phyloP scores from a whole-genome alignment of 2,329 filamentous ascomycete genomes.

The Fonsecaea monophora region DNA sequence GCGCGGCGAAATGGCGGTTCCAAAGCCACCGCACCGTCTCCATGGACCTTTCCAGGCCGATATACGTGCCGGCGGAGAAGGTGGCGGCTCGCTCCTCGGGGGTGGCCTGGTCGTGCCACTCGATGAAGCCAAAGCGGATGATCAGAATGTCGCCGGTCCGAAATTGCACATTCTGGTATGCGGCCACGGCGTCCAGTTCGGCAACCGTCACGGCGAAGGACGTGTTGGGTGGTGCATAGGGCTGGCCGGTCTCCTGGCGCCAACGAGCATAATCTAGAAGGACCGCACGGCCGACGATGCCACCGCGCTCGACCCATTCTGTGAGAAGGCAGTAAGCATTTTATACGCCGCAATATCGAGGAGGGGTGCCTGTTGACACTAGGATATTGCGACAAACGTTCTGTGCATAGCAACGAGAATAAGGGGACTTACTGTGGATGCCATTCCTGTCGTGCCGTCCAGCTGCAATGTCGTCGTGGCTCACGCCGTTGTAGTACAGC shows the following conservation, averaged over 20 bases:
- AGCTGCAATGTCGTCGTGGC: neutral
- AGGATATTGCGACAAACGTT: too few species aligned
- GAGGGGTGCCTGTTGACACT: too few species aligned
- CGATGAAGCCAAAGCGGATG: constrained; percentile 36
- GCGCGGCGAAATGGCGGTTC: constrained; percentile 44
- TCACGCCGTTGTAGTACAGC: constrained; percentile 9
- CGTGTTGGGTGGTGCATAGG: constrained; percentile 47
- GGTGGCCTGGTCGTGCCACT: constrained; percentile 1
- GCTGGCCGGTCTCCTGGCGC: constrained; percentile 46
- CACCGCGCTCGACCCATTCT: constrained; percentile 50
- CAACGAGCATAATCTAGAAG: constrained; percentile 54
- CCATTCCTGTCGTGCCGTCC: neutral
- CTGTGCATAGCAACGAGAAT: too few species aligned
- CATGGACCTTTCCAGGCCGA: constrained; percentile 43
- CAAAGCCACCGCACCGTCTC: constrained; percentile 43
- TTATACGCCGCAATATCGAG: too few species aligned
- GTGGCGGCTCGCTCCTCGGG: neutral
- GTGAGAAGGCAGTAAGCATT: neutral
- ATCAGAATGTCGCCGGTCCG: constrained; percentile 35
- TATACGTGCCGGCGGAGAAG: neutral
- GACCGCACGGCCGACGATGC: constrained; percentile 54
- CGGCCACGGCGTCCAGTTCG: constrained; percentile 33
- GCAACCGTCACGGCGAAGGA: constrained; percentile 40
- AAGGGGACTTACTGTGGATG: constrained; percentile 3
- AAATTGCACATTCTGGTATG: constrained; percentile 28